Evolutionary conservation across 2,329 filamentous ascomycete genomes (phyloP).

Genomic region (Ambrosiella xylebori): DNA sequence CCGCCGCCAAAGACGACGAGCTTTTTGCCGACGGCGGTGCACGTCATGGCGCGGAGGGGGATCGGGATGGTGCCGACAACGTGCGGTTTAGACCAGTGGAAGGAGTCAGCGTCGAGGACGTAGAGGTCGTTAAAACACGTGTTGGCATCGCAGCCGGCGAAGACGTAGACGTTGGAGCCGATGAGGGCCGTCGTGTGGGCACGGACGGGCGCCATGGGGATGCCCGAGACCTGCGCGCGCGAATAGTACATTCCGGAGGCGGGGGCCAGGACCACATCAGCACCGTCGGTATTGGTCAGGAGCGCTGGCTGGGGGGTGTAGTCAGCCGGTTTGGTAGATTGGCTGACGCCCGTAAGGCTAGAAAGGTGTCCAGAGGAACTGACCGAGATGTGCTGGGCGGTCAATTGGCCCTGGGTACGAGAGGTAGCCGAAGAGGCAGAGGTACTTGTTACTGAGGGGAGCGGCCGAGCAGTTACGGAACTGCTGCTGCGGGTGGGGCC

Average conservation of each 20-base stretch:
- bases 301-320: slow-evolving; percentile 35
- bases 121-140: slow-evolving; percentile 55
- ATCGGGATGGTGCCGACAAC: slow-evolving; percentile 47
- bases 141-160: slow-evolving; percentile 49
- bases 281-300: slow-evolving; percentile 35
- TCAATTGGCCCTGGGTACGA: slow-evolving; percentile 9
- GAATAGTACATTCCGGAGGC: slow-evolving; percentile 61
- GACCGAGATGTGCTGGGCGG: background rate
- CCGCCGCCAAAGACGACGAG: slow-evolving; percentile 53
- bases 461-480: slow-evolving; percentile 26
- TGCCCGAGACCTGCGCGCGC: slow-evolving; percentile 44
- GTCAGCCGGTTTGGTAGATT: slow-evolving; percentile 19
- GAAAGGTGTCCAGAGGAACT: slow-evolving; percentile 15
- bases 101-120: slow-evolving; percentile 51
- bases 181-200: slow-evolving; percentile 51
- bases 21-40: slow-evolving; percentile 53
- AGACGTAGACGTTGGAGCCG: slow-evolving; percentile 50
- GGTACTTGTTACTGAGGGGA: background rate
- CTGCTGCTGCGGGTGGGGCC: slow-evolving; percentile 36
- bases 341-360: slow-evolving; percentile 14
- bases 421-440: background rate
- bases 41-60: slow-evolving; percentile 53
- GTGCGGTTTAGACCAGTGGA: slow-evolving; percentile 50
- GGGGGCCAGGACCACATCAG: slow-evolving; percentile 44
- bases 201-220: slow-evolving; percentile 41